Base-by-base conservation (phyloP, 345 rosid species). In the Sisymbrium irio region DNA sequence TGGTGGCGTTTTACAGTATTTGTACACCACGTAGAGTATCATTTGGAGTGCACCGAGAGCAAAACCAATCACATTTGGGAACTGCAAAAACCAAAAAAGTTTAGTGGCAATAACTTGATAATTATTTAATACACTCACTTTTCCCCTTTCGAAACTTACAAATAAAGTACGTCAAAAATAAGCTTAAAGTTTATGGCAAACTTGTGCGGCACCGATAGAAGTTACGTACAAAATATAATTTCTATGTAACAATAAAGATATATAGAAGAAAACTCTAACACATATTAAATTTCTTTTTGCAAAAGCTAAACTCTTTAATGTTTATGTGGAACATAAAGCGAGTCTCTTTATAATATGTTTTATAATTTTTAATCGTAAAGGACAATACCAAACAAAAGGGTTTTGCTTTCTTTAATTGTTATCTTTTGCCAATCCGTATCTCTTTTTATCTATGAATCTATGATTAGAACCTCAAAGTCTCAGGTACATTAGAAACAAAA, bases 21-120 rank as follows among this genome's bases (percentile, higher is more conserved):
- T 84, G 45, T 86, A 86, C 0, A 84, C 55, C 18, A 77, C 57
- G 65, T 78, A 86, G 15, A 86, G 65, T 7, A 79, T 56, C 90
- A 86, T 86, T 69, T 86, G 90, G 14, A 80, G 75, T 32, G 84
- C 33, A 28, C 90, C 90, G 11, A 86, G 84, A 4, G 25, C 19
- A 37, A 84, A 71, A 9, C 90, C 90, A 30, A 86, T 15, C 36
- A 83, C 77, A 25, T 86, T 86, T 3, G 90, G 90, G 64, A 84
- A 44, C 90, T 86, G 82, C 57, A 32, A 13, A 14, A 30, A 19
- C 12, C 25, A 14, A 9, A 30, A 8, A 15, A 8, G 41, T 67
- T 46, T 46, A 27, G 41, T 25, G 51, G 61, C 39, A 46, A 47
- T 58, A 50, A 57, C 55, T 47, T 65, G 30, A 65, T 58, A 42